A percentile compares a stretch with the other conserved stretches of the same genome.
phyloP scores from a whole-genome alignment of 163 green algal species.

The Scenedesmus sp. region DNA sequence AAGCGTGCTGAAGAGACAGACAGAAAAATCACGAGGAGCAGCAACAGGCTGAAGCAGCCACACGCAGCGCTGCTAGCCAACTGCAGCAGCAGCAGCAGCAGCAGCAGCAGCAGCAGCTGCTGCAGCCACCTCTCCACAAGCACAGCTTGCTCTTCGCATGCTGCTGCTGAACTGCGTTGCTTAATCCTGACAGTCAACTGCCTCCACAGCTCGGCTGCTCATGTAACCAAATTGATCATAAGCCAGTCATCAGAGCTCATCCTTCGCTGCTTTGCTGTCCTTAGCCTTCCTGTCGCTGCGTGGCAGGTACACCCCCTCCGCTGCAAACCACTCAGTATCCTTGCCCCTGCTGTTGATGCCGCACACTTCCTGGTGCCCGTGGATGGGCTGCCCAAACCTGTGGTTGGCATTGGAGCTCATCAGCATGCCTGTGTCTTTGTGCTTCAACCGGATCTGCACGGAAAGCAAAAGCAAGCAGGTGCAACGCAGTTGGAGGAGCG shows the following conservation, averaged over 20 bases:
- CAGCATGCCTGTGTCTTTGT: conserved; percentile 82
- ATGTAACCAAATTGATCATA: too few species aligned
- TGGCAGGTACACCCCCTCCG: conserved; percentile 91
- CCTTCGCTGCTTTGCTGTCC: conserved; percentile 35
- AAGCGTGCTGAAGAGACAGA: too few species aligned
- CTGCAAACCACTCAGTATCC: conserved; percentile 80
- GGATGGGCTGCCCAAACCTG: conserved; percentile 89
- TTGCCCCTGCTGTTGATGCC: conserved; percentile 61
- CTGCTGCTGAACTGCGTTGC: too few species aligned
- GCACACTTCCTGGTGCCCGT: conserved; percentile 88
- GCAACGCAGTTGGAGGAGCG: too few species aligned
- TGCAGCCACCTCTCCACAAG: too few species aligned
- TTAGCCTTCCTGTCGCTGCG: neutral
- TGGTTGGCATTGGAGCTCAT: conserved; percentile 74
- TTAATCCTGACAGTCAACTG: too few species aligned
- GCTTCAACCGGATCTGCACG: conserved; percentile 74
- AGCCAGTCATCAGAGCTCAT: conserved; percentile 44
- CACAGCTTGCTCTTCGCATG: too few species aligned
- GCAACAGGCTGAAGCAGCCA: too few species aligned
- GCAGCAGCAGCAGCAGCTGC: too few species aligned
- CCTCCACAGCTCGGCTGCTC: neutral
- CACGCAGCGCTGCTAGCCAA: too few species aligned
- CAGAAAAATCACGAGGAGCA: too few species aligned
- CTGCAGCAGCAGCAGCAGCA: too few species aligned
- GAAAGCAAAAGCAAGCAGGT: neutral